Percentiles rank a stretch among this genome's conserved stretches.
phyloP scores from a whole-genome alignment of 148 eudicot species.

The Rhododendron henanense region DNA sequence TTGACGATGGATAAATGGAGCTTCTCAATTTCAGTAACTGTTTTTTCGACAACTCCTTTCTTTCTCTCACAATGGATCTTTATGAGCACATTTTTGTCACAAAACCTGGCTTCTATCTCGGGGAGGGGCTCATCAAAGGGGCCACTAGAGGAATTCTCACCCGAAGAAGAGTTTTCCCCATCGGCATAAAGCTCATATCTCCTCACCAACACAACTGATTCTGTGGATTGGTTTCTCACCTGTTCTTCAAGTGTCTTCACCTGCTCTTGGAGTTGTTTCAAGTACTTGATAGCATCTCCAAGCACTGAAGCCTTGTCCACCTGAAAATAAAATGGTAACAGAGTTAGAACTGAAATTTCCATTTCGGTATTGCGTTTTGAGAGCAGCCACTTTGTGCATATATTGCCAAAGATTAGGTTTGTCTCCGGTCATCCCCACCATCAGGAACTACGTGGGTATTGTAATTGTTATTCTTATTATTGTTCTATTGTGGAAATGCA shows the following conservation, averaged over 20 bases:
- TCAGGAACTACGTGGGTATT: not conserved
- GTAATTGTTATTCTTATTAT: not conserved
- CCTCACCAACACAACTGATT: constrained; percentile 49
- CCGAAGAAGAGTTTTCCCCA: constrained; percentile 21
- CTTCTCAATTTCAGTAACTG: constrained; percentile 45
- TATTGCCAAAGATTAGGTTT: not conserved
- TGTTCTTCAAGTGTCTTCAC: constrained; percentile 71
- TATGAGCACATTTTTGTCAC: constrained; percentile 53
- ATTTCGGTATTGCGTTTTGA: not conserved
- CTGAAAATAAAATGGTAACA: constrained; percentile 20
- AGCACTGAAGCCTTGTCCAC: constrained; percentile 79
- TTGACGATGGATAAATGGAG: constrained; percentile 46
- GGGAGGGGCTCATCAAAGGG: constrained; percentile 34
- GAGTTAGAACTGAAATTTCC: not conserved
- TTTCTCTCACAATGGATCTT: constrained; percentile 57
- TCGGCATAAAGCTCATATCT: constrained; percentile 35
- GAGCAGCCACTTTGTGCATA: not conserved
- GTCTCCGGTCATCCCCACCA: not conserved
- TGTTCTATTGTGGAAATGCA: not conserved
- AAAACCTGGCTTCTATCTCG: constrained; percentile 57
- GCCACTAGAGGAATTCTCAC: constrained; percentile 13
- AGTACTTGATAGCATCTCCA: constrained; percentile 61
- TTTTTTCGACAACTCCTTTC: constrained; percentile 50
- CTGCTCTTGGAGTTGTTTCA: constrained; percentile 59
- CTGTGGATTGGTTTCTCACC: constrained; percentile 40